These are phyloP conservation scores for Aspergillus costaricaensis DNA, from an alignment of 2,329 filamentous ascomycete genomes.

Conservation along the genomic window DNA sequence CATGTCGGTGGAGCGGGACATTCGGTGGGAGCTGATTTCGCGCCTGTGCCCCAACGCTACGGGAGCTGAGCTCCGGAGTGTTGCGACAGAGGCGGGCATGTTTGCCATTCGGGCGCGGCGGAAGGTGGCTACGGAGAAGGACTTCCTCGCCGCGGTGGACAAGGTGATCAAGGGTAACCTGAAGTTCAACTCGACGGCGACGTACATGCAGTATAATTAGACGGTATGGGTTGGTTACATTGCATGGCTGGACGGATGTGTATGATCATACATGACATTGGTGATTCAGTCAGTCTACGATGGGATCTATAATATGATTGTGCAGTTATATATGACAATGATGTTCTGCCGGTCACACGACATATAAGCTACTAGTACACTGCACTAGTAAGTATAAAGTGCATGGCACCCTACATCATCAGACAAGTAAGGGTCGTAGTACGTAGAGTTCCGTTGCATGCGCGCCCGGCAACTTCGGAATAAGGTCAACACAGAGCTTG, in stretches of 20 bases:
- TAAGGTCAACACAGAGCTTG: neutral
- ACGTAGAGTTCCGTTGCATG: no score
- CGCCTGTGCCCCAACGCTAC: constrained; percentile 96
- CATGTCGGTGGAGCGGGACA: constrained; percentile 98
- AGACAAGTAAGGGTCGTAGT: neutral
- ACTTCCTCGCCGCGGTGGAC: constrained; percentile 95
- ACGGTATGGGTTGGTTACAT: constrained; percentile 21
- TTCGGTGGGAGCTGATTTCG: constrained; percentile 98
- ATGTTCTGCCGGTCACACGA: neutral
- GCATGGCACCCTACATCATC: neutral
- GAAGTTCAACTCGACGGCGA: constrained; percentile 98
- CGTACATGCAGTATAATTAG: constrained; percentile 99
- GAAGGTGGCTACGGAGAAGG: constrained; percentile 98
- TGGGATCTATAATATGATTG: constrained; percentile 14
- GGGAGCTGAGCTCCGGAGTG: constrained; percentile 91
- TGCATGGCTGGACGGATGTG: constrained; percentile 36
- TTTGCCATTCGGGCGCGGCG: constrained; percentile 91
- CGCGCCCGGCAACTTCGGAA: neutral
- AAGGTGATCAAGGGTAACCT: constrained; percentile 99
- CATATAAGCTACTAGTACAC: neutral
- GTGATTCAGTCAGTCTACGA: constrained; percentile 27
- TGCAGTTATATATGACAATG: neutral
- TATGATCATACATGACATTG: constrained; percentile 35
- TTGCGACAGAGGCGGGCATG: constrained; percentile 98
- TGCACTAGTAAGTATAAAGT: neutral